phyloP scores from a whole-genome alignment of 768 basidiomycete genomes.

The Chalciporus chontae region DNA sequence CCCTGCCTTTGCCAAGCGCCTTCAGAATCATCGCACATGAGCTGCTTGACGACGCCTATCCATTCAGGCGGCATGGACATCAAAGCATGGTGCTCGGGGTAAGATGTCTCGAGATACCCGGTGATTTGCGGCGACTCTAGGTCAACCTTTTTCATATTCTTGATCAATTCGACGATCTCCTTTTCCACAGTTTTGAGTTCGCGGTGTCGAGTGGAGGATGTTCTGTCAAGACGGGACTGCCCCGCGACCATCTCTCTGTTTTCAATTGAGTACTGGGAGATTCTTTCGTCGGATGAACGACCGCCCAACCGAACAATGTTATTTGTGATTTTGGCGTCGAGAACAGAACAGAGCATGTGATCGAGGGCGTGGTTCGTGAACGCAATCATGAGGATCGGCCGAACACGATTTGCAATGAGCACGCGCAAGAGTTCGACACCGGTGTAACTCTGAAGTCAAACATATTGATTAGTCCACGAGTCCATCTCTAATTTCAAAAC shows the following conservation, averaged over 20 bases:
- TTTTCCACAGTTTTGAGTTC: constrained; percentile 44
- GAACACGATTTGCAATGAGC: constrained; percentile 48
- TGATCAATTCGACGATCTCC: constrained; percentile 47
- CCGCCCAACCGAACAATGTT: constrained; percentile 68
- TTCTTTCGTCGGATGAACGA: constrained; percentile 56
- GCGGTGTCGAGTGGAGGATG: constrained; percentile 32
- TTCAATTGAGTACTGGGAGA: constrained; percentile 60
- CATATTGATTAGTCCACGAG: background rate
- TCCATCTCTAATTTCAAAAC: background rate
- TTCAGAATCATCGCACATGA: constrained; percentile 15
- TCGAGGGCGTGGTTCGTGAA: constrained; percentile 83
- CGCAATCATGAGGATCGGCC: constrained; percentile 55
- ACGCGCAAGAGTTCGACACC: constrained; percentile 68
- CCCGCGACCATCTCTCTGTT: constrained; percentile 47
- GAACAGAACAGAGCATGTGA: constrained; percentile 61
- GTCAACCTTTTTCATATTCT: constrained; percentile 33
- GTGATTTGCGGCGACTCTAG: constrained; percentile 36
- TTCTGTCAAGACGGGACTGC: constrained; percentile 38
- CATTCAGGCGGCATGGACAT: constrained; percentile 46
- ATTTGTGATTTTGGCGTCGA: constrained; percentile 61
- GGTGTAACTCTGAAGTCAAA: constrained; percentile 50
- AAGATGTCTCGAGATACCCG: constrained; percentile 39
- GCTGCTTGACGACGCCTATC: constrained; percentile 33
- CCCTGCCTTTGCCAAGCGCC: constrained; percentile 36
- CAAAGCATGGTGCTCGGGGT: constrained; percentile 46